These are phyloP conservation scores for Solanum appendiculatum DNA, from an alignment of 257 asterid genomes.

Conservation along the genomic window DNA sequence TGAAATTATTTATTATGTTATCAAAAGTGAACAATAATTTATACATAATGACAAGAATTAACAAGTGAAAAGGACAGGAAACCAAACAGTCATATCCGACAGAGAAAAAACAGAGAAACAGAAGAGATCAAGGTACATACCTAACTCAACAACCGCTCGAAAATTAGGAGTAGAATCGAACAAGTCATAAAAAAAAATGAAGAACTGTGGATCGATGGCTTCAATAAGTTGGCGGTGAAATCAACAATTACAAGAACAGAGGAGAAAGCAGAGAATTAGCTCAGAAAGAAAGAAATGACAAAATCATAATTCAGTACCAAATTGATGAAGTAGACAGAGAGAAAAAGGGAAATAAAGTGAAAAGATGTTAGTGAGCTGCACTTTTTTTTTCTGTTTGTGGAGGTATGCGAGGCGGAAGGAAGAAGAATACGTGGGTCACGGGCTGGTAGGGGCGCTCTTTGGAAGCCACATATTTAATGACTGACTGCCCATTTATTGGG, in stretches of 20 bases:
- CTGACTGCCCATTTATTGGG: not conserved
- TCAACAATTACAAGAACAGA: not conserved
- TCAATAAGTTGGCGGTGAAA: not conserved
- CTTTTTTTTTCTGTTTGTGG: not conserved
- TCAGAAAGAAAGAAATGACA: not conserved
- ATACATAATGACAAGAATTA: not conserved
- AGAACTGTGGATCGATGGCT: not conserved
- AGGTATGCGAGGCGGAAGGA: not conserved
- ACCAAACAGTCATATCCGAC: not conserved
- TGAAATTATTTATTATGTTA: too few relatives aligned
- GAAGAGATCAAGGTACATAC: not conserved
- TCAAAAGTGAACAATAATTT: not conserved
- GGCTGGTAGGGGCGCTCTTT: not conserved
- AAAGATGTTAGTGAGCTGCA: not conserved
- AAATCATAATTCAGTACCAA: not conserved
- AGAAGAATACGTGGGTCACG: not conserved
- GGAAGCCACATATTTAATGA: not conserved
- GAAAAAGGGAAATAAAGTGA: not conserved
- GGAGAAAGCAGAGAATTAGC: not conserved
- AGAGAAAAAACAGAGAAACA: not conserved
- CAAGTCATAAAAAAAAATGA: not conserved
- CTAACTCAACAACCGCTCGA: not conserved
- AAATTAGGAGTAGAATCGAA: not conserved
- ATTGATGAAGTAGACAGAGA: conserved; percentile 5
- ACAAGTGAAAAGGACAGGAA: not conserved